Evolutionary conservation across 2,329 filamentous ascomycete species (phyloP).

Genomic region (Stagonosporopsis cucurbitacearum): DNA sequence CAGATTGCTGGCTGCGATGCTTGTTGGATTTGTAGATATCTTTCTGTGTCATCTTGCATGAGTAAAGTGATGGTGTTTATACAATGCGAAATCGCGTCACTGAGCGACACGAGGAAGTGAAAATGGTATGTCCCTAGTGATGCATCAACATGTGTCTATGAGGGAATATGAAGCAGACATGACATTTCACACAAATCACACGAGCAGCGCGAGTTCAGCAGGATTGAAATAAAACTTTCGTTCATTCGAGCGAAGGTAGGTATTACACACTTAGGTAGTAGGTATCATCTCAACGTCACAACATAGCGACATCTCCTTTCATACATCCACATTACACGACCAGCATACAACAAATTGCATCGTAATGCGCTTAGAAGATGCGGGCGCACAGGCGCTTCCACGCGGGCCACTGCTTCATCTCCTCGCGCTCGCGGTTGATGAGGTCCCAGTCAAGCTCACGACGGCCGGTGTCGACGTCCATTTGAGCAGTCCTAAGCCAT

Average conservation of each 20-base stretch:
- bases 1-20: background rate
- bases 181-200: background rate
- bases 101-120: no score
- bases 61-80: background rate
- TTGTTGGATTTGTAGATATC: background rate
- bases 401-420: constrained; percentile 59
- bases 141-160: no score
- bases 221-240: background rate
- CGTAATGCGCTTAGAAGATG: constrained; percentile 34
- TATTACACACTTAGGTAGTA: constrained; percentile 10
- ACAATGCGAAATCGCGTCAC: background rate
- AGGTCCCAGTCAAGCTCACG: constrained; percentile 70
- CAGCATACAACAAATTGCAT: background rate
- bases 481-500: constrained; percentile 65
- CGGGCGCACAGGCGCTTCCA: constrained; percentile 51
- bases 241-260: constrained; percentile 8
- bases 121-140: no score
- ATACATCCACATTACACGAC: background rate
- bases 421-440: constrained; percentile 62
- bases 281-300: constrained; percentile 11
- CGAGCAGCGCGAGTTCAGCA: background rate
- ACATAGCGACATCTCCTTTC: background rate
- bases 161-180: background rate
- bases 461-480: constrained; percentile 71
- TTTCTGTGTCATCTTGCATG: background rate